phyloP scores from a whole-genome alignment of 2,329 filamentous ascomycete genomes.

The Xylariaceae sp. region DNA sequence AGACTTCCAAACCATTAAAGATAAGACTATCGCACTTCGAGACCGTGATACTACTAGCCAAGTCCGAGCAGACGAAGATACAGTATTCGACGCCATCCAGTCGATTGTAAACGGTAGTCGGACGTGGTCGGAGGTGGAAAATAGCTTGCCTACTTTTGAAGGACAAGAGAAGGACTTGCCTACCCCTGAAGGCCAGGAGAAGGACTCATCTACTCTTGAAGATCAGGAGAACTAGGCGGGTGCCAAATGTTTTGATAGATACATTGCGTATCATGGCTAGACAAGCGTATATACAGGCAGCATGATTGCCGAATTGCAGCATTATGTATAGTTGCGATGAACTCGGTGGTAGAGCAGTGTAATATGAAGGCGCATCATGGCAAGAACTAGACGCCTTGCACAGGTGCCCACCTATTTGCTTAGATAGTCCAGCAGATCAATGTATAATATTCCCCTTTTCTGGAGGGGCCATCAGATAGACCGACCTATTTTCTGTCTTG shows the following conservation, averaged over 20 bases:
- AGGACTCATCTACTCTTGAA: constrained; percentile 82
- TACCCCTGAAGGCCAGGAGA: constrained; percentile 78
- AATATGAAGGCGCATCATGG: neutral
- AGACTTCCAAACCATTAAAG: constrained; percentile 92
- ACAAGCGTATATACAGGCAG: neutral
- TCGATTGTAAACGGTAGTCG: constrained; percentile 53
- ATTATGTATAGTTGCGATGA: neutral
- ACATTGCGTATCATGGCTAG: neutral
- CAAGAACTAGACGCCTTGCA: too few species aligned
- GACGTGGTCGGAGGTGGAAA: constrained; percentile 69
- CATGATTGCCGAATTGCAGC: neutral
- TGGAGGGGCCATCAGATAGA: neutral
- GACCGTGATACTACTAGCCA: constrained; percentile 91
- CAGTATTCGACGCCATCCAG: constrained; percentile 73
- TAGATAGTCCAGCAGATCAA: neutral
- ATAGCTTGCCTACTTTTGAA: constrained; percentile 82
- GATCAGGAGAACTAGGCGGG: constrained; percentile 59
- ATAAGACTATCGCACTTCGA: constrained; percentile 82
- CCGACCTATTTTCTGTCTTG: too few species aligned
- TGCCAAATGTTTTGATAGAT: neutral
- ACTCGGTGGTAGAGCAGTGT: neutral
- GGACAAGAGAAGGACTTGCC: constrained; percentile 78
- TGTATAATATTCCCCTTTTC: neutral
- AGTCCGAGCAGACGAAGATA: constrained; percentile 80
- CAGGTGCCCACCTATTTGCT: too few species aligned